These are phyloP conservation scores for Platismatia glauca DNA, from an alignment of 495 filamentous ascomycete genomes.

Conservation along the genomic window DNA sequence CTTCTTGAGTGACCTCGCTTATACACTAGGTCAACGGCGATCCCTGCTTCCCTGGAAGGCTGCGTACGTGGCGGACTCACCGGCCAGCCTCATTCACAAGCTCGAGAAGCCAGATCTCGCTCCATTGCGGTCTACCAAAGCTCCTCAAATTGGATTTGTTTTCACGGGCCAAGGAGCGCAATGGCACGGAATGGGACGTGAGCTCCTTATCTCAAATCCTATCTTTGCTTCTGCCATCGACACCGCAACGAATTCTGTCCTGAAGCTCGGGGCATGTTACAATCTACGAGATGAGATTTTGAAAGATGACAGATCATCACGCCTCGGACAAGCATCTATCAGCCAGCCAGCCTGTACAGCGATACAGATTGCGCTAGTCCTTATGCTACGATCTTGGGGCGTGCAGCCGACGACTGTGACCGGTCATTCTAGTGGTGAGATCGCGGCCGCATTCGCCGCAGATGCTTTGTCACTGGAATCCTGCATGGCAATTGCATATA, in stretches of 20 bases:
- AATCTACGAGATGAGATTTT: constrained; percentile 7
- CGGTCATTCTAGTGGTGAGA: constrained; percentile 37
- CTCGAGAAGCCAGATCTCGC: background rate
- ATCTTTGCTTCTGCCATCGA: constrained; percentile 1
- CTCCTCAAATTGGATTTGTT: constrained; percentile 4
- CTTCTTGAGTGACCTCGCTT: background rate
- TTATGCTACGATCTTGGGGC: constrained; percentile 32
- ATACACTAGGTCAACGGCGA: background rate
- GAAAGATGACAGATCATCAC: background rate
- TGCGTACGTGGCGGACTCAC: background rate
- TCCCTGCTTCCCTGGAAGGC: background rate
- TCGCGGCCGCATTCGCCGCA: constrained; percentile 35
- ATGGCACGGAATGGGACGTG: constrained; percentile 48
- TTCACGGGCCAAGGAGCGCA: constrained; percentile 39
- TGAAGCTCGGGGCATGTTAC: background rate
- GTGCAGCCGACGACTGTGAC: constrained; percentile 29
- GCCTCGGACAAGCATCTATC: constrained; percentile 15
- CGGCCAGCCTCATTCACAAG: background rate
- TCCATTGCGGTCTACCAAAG: background rate
- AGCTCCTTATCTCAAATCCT: background rate
- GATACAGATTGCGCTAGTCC: constrained; percentile 32
- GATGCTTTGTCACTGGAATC: constrained; percentile 18
- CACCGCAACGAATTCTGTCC: background rate
- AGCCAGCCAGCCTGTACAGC: constrained; percentile 35
- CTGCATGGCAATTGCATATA: constrained; percentile 32